Evolutionary conservation across 352 stramenopile genomes (phyloP).

Genomic region (Phytopythium cucurbitacearum): DNA sequence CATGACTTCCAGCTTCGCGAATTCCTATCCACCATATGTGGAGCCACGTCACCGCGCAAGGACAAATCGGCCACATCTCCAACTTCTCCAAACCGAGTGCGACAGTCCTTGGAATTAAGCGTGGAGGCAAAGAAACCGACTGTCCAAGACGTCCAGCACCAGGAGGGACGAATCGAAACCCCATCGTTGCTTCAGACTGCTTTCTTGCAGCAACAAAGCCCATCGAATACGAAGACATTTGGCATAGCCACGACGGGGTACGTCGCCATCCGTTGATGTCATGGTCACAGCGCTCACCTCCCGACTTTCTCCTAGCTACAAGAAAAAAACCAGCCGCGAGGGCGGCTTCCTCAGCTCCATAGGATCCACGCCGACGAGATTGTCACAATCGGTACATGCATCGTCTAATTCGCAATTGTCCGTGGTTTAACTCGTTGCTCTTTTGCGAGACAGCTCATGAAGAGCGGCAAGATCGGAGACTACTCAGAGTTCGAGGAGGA

Average conservation of each 20-base stretch:
- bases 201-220: constrained; percentile 52
- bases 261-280: not conserved
- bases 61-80: constrained; percentile 11
- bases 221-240: constrained; percentile 48
- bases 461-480: constrained; percentile 68
- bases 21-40: constrained; percentile 45
- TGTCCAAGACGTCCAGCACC: constrained; percentile 1
- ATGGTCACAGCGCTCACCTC: constrained; percentile 6
- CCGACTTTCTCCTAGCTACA: constrained; percentile 30
- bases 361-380: constrained; percentile 42
- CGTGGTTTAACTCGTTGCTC: constrained; percentile 4
- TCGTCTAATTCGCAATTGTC: not conserved
- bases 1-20: constrained; percentile 47
- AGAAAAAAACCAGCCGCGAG: constrained; percentile 35
- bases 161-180: constrained; percentile 20
- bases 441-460: constrained; percentile 37
- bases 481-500: constrained; percentile 83
- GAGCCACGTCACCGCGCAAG: constrained; percentile 23
- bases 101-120: constrained; percentile 3
- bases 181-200: constrained; percentile 55
- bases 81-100: constrained; percentile 14
- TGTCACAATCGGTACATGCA: constrained; percentile 54
- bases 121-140: constrained; percentile 10
- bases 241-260: constrained; percentile 46
- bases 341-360: constrained; percentile 62